Evolutionary conservation across 352 stramenopile species (phyloP), one percentile per base, ranked within the genome.

Genomic region (Pythium graminicola): DNA sequence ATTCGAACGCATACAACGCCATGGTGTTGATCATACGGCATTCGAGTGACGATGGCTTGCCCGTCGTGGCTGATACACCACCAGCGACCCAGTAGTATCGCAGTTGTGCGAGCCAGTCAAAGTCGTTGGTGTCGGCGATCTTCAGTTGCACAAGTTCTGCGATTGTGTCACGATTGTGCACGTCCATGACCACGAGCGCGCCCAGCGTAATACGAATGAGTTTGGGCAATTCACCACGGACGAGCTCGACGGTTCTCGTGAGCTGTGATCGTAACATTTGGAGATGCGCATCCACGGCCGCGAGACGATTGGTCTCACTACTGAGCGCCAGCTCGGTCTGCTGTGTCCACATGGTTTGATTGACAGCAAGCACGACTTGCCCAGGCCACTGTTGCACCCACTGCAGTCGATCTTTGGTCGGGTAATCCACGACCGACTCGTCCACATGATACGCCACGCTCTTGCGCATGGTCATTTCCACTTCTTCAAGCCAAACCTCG

Each of bases 121-220:
- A 95, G 47, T 97, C 82, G 33, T 78, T 78, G 27, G 93, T 95
- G 4, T 77, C 85, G 32, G 86, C 70, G 28, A 97, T 85, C 33
- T 95, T 89, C 53, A 95, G 77, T 20, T 85, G 70, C 16, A 96
- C 83, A 9, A 98, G 69, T 33, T 96, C 95, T 7, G 86, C 76
- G 13, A 96, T 97, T 22, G 98, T 89, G 62, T 98, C 93, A 29
- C 93, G 87, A 13, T 92, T 92, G 53, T 98, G 93, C n/a, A 98
- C 93, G 56, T 98, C 91, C 32, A 97, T 97, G 50, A 98, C 93
- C 0, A 89, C 96, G 9, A 98, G 62, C 1, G 93, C 88, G 4
- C 90, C 89, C 24, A 95, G 86, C 16, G 86, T 96, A 27, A 93
- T 95, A 1, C 86, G 71, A 40, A 86, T 73, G 64, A 89, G 82